Conservation (phyloP, 2,329 filamentous ascomycete genomes). For the Microdochium trichocladiopsis region DNA sequence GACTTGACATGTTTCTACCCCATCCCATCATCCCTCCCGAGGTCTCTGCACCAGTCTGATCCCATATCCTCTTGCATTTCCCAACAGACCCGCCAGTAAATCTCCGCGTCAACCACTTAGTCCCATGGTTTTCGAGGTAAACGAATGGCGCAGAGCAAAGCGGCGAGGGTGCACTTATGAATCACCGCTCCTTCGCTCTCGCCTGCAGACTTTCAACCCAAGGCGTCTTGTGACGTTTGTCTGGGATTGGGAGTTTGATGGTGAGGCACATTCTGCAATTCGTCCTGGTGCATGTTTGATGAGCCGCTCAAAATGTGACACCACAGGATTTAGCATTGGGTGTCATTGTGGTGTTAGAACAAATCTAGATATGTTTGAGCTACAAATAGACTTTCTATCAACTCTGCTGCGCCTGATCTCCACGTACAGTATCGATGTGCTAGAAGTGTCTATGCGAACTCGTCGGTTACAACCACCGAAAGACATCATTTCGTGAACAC, state of each 20-base stretch:
- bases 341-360: not conserved
- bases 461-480: not conserved
- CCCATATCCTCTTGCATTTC: not conserved
- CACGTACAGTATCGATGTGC: not conserved
- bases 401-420: not conserved
- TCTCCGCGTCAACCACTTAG: constrained; percentile 73
- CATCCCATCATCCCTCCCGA: not conserved
- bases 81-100: constrained; percentile 60
- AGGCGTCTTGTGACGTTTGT: constrained; percentile 35
- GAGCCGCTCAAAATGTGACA: no score
- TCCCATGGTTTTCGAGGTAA: constrained; percentile 81
- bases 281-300: not conserved
- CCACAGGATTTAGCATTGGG: no score
- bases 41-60: not conserved
- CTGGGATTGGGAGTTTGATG: constrained; percentile 77
- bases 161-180: constrained; percentile 15
- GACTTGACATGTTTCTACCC: not conserved
- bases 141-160: constrained; percentile 77
- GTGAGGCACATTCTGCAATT: constrained; percentile 59
- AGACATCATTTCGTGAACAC: not conserved
- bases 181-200: constrained; percentile 52
- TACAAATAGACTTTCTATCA: not conserved
- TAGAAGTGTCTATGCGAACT: not conserved
- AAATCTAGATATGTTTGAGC: not conserved
- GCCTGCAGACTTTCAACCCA: constrained; percentile 74